phyloP scores from a whole-genome alignment of 305 asterid species.

The Solanum hybrid region DNA sequence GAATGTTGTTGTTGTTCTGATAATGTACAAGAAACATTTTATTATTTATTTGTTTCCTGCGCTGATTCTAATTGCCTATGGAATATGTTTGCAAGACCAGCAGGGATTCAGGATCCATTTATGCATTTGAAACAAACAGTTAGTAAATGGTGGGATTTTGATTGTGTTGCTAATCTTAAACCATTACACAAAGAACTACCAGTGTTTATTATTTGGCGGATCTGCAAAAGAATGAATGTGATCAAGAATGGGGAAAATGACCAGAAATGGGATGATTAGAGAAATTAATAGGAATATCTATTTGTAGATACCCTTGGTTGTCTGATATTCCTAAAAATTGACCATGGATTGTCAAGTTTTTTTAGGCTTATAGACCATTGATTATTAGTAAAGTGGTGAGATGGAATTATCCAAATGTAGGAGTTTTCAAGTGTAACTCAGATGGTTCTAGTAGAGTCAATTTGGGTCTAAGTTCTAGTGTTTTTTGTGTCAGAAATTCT shows the following conservation, averaged over 20 bases:
- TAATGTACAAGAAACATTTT: background rate
- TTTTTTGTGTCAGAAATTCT: background rate
- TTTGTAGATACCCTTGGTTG: background rate
- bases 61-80: background rate
- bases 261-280: background rate
- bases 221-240: background rate
- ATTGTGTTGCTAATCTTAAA: background rate
- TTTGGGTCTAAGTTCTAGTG: background rate
- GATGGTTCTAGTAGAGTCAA: background rate
- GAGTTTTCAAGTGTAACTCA: background rate
- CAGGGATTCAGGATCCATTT: background rate
- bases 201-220: background rate
- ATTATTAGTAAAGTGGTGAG: background rate
- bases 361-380: background rate
- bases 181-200: background rate
- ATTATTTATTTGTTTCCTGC: background rate
- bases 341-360: background rate
- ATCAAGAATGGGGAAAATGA: background rate
- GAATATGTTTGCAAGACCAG: background rate
- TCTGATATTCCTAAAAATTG: background rate
- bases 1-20: background rate
- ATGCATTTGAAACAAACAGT: background rate
- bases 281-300: too few species aligned
- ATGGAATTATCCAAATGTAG: background rate
- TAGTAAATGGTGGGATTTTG: background rate